phyloP scores from a whole-genome alignment of 2,329 filamentous ascomycete genomes.

The Fusarium dlaminii region DNA sequence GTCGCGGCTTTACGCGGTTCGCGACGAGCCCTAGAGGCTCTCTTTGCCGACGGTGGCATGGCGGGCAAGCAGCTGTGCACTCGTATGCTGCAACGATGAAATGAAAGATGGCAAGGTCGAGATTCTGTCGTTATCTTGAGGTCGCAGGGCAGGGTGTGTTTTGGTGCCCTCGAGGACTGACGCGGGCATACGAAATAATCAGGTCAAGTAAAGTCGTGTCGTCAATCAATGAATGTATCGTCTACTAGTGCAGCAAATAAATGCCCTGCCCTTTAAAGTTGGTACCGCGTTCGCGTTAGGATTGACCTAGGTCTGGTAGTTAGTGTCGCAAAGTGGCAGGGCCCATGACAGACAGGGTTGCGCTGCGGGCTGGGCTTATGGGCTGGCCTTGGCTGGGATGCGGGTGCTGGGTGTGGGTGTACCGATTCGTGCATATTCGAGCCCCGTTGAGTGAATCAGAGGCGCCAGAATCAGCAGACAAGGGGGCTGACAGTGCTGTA shows the following conservation, averaged over 20 bases:
- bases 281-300: conserved; percentile 47
- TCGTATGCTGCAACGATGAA: not conserved
- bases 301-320: conserved; percentile 2
- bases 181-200: conserved; percentile 12
- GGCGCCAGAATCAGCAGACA: conserved; percentile 6
- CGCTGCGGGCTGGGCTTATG: conserved; percentile 8
- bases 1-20: conserved; percentile 51
- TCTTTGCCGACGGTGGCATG: conserved; percentile 53
- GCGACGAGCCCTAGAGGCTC: conserved; percentile 51
- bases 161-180: conserved; percentile 22
- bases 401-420: conserved; percentile 2
- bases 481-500: conserved; percentile 33
- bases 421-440: conserved; percentile 39
- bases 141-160: not conserved
- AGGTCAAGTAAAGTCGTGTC: conserved; percentile 35
- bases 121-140: not conserved
- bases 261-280: conserved; percentile 43
- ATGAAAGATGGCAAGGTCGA: not conserved
- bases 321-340: conserved; percentile 44
- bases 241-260: conserved; percentile 35
- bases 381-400: conserved; percentile 1
- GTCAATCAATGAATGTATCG: conserved; percentile 36
- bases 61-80: conserved; percentile 1
- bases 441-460: conserved; percentile 25
- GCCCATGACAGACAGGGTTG: conserved; percentile 30